Percentiles rank a stretch among this genome's conserved stretches.
phyloP scores from a whole-genome alignment of 441 rosid genomes.

The Erodium trifolium region DNA sequence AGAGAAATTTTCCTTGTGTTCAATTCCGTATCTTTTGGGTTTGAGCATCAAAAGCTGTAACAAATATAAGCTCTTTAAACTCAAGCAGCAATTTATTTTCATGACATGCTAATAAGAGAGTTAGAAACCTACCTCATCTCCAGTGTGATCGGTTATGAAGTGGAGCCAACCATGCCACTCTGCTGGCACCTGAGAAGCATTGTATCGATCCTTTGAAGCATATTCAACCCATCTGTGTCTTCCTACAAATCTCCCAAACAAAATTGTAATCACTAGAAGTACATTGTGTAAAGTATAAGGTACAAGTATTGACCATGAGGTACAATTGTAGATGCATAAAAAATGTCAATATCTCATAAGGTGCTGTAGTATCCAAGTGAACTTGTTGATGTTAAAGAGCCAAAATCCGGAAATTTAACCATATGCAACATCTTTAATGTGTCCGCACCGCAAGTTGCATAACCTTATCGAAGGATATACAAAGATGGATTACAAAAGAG shows the following conservation, averaged over 20 bases:
- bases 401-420: no score
- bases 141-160: conserved; percentile 83
- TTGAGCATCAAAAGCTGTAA: conserved; percentile 78
- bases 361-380: neutral
- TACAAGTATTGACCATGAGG: neutral
- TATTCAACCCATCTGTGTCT: conserved; percentile 96
- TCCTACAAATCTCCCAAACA: conserved; percentile 35
- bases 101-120: neutral
- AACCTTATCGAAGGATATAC: neutral
- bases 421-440: no score
- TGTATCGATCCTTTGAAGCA: conserved; percentile 73
- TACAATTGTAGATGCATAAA: no score
- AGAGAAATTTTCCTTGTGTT: conserved; percentile 87
- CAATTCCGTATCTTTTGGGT: conserved; percentile 80
- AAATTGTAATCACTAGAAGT: conserved; percentile 11
- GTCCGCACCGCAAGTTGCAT: neutral
- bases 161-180: conserved; percentile 99
- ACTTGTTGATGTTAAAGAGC: no score
- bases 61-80: neutral
- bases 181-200: conserved; percentile 95
- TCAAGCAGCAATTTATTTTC: neutral
- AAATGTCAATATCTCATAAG: no score
- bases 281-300: neutral
- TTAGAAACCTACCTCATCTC: conserved; percentile 63
- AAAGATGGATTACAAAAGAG: neutral